Evolutionary conservation across 768 basidiomycete species (phyloP).

Genomic region (Imleria badia): DNA sequence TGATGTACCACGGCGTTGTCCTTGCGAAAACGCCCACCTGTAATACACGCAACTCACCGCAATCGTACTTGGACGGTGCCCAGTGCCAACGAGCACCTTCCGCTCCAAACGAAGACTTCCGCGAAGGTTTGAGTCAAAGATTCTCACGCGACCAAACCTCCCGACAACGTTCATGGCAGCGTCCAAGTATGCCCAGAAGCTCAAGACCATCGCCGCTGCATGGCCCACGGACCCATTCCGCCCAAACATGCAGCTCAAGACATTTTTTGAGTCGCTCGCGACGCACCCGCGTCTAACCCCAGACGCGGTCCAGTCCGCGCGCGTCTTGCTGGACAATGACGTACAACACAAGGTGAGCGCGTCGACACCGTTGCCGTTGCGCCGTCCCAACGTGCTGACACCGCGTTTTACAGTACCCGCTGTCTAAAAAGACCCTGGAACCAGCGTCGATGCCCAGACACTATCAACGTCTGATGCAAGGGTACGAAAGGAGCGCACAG

Average conservation of each 20-base stretch:
- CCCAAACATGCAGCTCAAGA: conserved; percentile 70
- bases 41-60: too few species aligned
- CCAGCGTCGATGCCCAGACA: conserved; percentile 73
- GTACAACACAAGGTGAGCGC: conserved; percentile 55
- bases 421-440: conserved; percentile 60
- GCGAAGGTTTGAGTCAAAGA: too few species aligned
- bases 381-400: conserved; percentile 1
- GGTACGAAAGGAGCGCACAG: conserved; percentile 69
- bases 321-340: conserved; percentile 53
- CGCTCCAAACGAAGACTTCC: too few species aligned
- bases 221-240: conserved; percentile 78
- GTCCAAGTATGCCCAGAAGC: conserved; percentile 46
- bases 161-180: conserved; percentile 17
- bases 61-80: too few species aligned
- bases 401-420: conserved; percentile 51
- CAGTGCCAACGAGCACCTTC: too few species aligned
- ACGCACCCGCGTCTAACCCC: conserved; percentile 67
- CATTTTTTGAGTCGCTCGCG: conserved; percentile 61
- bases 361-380: too few species aligned
- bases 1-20: too few species aligned
- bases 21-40: too few species aligned
- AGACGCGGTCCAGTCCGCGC: conserved; percentile 58
- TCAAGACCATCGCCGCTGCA: conserved; percentile 53
- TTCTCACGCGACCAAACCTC: too few species aligned
- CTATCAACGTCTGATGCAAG: conserved; percentile 72